Evolutionary conservation across 208 protist genomes (phyloP), one percentile per base, ranked within the genome.

Genomic region (Naegleria gruberi): DNA sequence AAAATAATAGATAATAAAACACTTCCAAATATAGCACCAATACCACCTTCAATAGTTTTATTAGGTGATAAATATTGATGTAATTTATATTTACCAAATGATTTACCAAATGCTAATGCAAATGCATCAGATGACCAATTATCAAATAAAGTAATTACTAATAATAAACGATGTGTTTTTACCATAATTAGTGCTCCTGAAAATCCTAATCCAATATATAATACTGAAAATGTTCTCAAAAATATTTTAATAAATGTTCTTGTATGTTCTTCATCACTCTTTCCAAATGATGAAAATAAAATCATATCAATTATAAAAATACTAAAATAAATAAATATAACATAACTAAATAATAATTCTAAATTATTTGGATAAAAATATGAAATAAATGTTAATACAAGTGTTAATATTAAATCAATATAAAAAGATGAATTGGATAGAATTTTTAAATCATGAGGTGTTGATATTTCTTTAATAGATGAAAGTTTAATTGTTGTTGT

Each of bases 21-120:
- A 90, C 90, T 93, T 95, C 92, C 87, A 90, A 91, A 30, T 87
- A 90, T 0, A 92, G 85, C 37, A 96, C 47, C 93, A 45, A 96
- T 90, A 10, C 94, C 96, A 19, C 95, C 96, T 83, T 97, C 96
- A 7, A 96, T 57, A 1, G 95, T 97, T 88, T 97, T 97, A 91
- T 97, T 96, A n/a, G 96, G 96, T 89, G 95, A 96, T 81, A 97
- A 94, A 26, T 90, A 73, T 10, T 81, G 91, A 87, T 91, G 95
- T 26, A 97, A 93, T 55, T 87, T 87, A 55, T 40, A 41, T 8
- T 87, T 7, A 23, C 83, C 83, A 46, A 87, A 87, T 55, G n/a
- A 57, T 34, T 87, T 87, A 23, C 83, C 83, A n/a, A 41, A 30
- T 5, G 55, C 12, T 41, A 87, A 55, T n/a, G 83, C 83, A n/a